phyloP scores from a whole-genome alignment of 164 flowering plant species.

The Cinnamomum micranthum region DNA sequence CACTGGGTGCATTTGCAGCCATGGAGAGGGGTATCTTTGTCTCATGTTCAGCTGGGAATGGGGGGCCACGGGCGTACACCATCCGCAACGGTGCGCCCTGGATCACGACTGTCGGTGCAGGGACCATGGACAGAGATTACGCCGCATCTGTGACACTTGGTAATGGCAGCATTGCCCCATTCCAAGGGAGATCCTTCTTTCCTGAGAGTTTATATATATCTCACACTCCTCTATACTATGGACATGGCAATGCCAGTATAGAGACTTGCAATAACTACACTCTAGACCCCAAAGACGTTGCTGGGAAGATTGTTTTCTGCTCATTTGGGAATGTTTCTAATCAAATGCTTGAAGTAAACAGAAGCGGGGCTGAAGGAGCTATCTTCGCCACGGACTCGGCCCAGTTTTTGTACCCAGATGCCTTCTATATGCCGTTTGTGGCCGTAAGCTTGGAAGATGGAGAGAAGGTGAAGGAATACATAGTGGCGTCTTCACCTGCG shows the following conservation, averaged over 20 bases:
- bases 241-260: conserved; percentile 25
- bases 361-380: conserved; percentile 27
- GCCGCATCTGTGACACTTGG: conserved; percentile 10
- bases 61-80: conserved; percentile 9
- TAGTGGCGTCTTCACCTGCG: neutral
- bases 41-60: conserved; percentile 18
- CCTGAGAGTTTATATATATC: conserved; percentile 29
- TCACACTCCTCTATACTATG: conserved; percentile 22
- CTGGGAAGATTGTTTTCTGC: conserved; percentile 33
- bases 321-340: neutral
- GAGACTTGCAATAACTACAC: conserved; percentile 18
- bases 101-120: conserved; percentile 21
- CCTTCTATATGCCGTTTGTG: conserved; percentile 7
- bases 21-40: conserved; percentile 25
- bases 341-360: conserved; percentile 12
- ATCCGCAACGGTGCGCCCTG: conserved; percentile 18
- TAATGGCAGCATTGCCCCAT: conserved; percentile 3
- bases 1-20: conserved; percentile 16
- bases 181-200: conserved; percentile 26
- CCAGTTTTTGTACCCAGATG: neutral
- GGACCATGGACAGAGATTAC: conserved; percentile 14
- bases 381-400: conserved; percentile 21
- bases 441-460: neutral
- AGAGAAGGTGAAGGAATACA: neutral
- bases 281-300: conserved; percentile 28